Percentiles rank a stretch among this genome's conserved stretches.
Conservation (phyloP, 768 basidiomycete genomes). For the Lactifluus volemus region DNA sequence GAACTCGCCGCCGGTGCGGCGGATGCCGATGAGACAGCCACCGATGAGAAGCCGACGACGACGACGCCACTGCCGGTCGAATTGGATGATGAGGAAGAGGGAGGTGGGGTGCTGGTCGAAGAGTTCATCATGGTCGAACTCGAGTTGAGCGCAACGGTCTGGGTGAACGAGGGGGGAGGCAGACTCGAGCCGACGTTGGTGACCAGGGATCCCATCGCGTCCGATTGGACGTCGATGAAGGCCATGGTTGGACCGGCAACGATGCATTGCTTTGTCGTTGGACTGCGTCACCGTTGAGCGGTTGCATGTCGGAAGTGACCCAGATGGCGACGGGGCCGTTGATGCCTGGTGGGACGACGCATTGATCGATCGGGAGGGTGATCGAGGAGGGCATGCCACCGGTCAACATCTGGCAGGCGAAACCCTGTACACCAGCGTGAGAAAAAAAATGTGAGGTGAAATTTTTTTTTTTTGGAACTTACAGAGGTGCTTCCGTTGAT, state of each 20-base stretch:
- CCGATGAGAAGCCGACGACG: slow-evolving; percentile 39
- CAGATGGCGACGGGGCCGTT: slow-evolving; percentile 71
- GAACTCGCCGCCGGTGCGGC: too few relatives aligned
- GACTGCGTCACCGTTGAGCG: slow-evolving; percentile 52
- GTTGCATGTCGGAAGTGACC: slow-evolving; percentile 54
- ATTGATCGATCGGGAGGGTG: slow-evolving; percentile 48
- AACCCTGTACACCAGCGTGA: slow-evolving; percentile 28
- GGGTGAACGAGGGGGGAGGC: background rate
- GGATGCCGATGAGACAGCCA: slow-evolving; percentile 9
- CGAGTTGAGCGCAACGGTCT: slow-evolving; percentile 14
- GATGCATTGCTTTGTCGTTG: slow-evolving; percentile 45
- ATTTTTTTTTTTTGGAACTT: slow-evolving; percentile 18
- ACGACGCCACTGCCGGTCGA: slow-evolving; percentile 31
- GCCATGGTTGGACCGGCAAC: slow-evolving; percentile 65
- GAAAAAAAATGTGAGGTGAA: too few relatives aligned
- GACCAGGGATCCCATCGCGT: slow-evolving; percentile 42
- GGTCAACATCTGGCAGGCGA: slow-evolving; percentile 70
- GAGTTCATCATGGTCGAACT: too few relatives aligned
- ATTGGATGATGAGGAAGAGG: too few relatives aligned
- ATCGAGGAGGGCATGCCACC: slow-evolving; percentile 51
- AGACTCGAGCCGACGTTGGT: slow-evolving; percentile 23
- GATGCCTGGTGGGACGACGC: slow-evolving; percentile 55
- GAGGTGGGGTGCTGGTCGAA: too few relatives aligned
- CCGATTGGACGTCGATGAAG: slow-evolving; percentile 54
- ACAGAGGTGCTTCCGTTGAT: slow-evolving; percentile 43